Percentiles rank a stretch among this genome's conserved stretches.
phyloP scores from a whole-genome alignment of 768 basidiomycete genomes.

The Tylopilus sp. region DNA sequence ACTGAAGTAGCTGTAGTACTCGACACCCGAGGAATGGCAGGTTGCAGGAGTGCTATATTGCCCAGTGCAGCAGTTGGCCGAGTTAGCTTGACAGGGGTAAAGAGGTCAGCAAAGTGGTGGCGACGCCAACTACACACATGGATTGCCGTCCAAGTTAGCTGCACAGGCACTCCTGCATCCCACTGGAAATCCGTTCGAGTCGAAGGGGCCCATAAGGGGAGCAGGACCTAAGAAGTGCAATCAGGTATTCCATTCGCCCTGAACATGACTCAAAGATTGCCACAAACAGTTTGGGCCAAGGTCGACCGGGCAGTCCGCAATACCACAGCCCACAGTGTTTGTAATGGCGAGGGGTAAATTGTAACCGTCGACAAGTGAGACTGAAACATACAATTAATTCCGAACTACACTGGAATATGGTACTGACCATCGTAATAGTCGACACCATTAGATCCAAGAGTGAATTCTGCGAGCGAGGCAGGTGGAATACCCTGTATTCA shows the following conservation, averaged over 20 bases:
- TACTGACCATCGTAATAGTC: conserved; percentile 61
- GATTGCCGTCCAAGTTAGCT: conserved; percentile 34
- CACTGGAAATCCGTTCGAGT: conserved; percentile 48
- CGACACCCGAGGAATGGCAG: conserved; percentile 48
- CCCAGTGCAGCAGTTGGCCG: conserved; percentile 65
- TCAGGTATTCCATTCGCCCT: background rate
- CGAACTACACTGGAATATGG: background rate
- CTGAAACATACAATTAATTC: conserved; percentile 26
- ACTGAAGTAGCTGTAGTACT: conserved; percentile 48
- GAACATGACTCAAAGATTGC: background rate
- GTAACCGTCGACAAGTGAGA: conserved; percentile 64
- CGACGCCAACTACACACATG: conserved; percentile 23
- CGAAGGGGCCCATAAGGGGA: conserved; percentile 49
- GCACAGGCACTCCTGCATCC: conserved; percentile 62
- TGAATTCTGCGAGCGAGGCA: conserved; percentile 66
- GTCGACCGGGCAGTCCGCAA: conserved; percentile 60
- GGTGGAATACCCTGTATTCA: conserved; percentile 54
- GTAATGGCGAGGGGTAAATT: conserved; percentile 59
- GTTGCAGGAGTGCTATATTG: conserved; percentile 47
- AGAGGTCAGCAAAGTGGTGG: background rate
- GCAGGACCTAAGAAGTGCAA: conserved; percentile 39
- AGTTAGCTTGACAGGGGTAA: conserved; percentile 43
- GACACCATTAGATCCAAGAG: conserved; percentile 40
- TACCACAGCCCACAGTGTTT: conserved; percentile 52
- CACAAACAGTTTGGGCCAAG: conserved; percentile 52